phyloP scores from a whole-genome alignment of 2,329 filamentous ascomycete species.

The Thermothelomyces thermophilus region DNA sequence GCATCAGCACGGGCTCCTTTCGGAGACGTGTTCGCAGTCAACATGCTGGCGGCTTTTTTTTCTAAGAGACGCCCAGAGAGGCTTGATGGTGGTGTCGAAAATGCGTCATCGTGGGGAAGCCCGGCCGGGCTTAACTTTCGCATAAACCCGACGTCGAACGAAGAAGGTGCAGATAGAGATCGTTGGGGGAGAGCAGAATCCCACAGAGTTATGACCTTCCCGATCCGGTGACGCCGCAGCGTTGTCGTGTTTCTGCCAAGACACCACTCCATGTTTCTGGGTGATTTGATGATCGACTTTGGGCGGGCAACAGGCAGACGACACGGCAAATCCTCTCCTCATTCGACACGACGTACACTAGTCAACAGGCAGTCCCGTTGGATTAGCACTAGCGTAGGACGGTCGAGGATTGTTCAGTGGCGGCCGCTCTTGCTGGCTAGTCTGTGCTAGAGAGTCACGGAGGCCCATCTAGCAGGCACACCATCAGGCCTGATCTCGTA shows the following conservation, averaged over 20 bases:
- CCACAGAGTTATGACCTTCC: constrained; percentile 4
- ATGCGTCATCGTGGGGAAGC: background rate
- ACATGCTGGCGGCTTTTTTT: background rate
- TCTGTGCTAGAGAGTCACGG: constrained; percentile 1
- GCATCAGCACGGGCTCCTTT: background rate
- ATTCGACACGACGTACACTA: background rate
- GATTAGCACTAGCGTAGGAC: background rate
- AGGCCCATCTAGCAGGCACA: constrained; percentile 53
- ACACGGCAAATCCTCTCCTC: background rate
- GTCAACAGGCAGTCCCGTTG: no score
- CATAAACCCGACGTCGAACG: background rate
- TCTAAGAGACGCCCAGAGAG: background rate
- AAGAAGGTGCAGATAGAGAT: background rate
- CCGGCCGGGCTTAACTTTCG: background rate
- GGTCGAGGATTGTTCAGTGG: background rate
- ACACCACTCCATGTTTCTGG: background rate
- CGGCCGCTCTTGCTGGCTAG: background rate
- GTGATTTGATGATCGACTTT: constrained; percentile 16
- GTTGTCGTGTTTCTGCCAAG: constrained; percentile 4
- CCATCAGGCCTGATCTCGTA: constrained; percentile 54
- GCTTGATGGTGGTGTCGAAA: background rate
- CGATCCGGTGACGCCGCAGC: background rate
- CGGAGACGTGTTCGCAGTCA: no score
- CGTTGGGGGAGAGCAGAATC: no score
- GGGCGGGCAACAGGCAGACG: constrained; percentile 2